phyloP scores from a whole-genome alignment of 805 yeast genomes.

The Wickerhamomyces alni region DNA sequence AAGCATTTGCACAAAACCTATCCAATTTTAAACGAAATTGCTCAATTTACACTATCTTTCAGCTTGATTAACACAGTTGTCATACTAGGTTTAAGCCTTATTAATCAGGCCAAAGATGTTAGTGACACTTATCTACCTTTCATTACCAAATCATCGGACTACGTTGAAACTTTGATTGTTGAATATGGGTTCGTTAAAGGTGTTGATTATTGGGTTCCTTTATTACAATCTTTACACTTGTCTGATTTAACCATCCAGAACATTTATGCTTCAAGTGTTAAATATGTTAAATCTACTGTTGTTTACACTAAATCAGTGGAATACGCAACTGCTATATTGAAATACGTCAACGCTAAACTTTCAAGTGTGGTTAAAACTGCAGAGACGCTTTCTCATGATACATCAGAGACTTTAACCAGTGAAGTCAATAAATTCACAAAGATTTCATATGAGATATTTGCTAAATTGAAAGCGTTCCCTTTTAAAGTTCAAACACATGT shows the following conservation, averaged over 20 bases:
- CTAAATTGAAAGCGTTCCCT: not conserved
- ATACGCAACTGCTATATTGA: not conserved
- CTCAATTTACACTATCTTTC: not conserved
- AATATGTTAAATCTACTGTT: not conserved
- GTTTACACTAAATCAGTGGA: not conserved
- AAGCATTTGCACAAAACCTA: not conserved
- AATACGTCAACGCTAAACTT: slow-evolving; percentile 1
- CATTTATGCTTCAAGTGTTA: not conserved
- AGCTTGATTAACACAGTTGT: not conserved
- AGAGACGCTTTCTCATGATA: slow-evolving; percentile 1
- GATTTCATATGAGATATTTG: not conserved
- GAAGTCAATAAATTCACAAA: not conserved
- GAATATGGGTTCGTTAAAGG: not conserved
- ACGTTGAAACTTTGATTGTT: not conserved
- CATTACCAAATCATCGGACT: slow-evolving; percentile 1
- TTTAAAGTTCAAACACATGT: slow-evolving; percentile 1
- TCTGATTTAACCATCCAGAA: not conserved
- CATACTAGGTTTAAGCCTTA: not conserved
- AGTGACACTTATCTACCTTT: slow-evolving; percentile 5
- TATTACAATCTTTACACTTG: not conserved
- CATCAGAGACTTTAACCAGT: not conserved
- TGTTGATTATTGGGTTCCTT: not conserved
- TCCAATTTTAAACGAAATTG: not conserved
- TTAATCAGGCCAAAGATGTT: slow-evolving; percentile 2
- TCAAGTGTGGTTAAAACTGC: not conserved